These are phyloP conservation scores for Corynespora cassiicola DNA, from an alignment of 2,329 filamentous ascomycete genomes.

Conservation along the genomic window DNA sequence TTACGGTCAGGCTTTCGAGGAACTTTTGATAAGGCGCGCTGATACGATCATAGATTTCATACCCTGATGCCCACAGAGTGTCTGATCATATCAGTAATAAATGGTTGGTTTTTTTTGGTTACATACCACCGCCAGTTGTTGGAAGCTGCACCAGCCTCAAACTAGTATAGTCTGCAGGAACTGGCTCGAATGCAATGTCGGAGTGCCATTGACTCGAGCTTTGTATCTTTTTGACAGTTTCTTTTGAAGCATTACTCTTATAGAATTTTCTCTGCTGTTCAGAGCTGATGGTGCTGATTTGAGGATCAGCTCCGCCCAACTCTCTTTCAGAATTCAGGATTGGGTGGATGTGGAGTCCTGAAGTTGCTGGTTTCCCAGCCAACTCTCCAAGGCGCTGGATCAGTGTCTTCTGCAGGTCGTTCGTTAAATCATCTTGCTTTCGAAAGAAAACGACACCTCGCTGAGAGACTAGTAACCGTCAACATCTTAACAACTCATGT, in stretches of 20 bases:
- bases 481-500: conserved; percentile 8
- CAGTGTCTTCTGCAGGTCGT: conserved; percentile 70
- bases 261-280: conserved; percentile 25
- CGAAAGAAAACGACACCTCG: conserved; percentile 74
- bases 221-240: conserved; percentile 41
- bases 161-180: conserved; percentile 67
- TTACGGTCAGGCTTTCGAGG: conserved; percentile 50
- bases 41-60: conserved; percentile 70
- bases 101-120: no score
- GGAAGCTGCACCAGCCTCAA: conserved; percentile 53
- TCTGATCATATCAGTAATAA: conserved; percentile 38
- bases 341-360: conserved; percentile 67
- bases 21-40: conserved; percentile 56
- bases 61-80: conserved; percentile 72
- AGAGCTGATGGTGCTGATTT: conserved; percentile 37
- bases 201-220: conserved; percentile 58
- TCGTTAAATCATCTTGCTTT: conserved; percentile 62
- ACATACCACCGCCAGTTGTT: conserved; percentile 40
- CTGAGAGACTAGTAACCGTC: conserved; percentile 56
- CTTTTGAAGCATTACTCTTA: conserved; percentile 1
- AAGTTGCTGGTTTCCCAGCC: conserved; percentile 63
- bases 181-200: conserved; percentile 69
- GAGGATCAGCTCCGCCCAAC: conserved; percentile 16
- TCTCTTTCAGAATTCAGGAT: conserved; percentile 52
- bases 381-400: conserved; percentile 64